Base-by-base conservation (phyloP, 176 grass and related monocot species). In the Eleusine indica region DNA sequence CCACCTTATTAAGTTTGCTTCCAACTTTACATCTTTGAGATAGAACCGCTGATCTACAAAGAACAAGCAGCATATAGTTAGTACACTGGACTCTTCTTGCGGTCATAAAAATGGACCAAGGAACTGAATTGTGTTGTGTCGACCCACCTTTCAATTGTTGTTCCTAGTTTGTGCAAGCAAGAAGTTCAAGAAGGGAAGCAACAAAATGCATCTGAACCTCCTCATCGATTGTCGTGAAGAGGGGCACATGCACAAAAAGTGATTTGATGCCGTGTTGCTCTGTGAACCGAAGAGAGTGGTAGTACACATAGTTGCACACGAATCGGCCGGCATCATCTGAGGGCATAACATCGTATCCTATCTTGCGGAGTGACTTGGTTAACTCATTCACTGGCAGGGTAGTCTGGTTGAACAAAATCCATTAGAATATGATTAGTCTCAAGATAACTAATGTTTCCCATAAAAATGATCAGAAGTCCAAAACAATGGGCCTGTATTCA, bases 261-360 rank as follows among this genome's bases (percentile, higher is more conserved):
- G 96, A 98, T 64, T 95, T 87, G 44, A 98, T 94, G 42, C 89
- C 78, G 1, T 92, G 84, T 68, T 95, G 87, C 82, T 95, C 96
- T 2, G 85, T 85, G 12, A 98, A 98, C 87, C 89, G 85, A 78
- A 98, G 93, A 5, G 96, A 98, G 61, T 92, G 93, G 76, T 98
- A 98, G 74, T 98, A 98, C 77, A 95, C 91, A 41, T 91, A 98
- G 77, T 98, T 98, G 87, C 96, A 98, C 42, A 98, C 93, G 30
- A 95, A 98, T 54, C 93, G 80, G 25, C 89, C 96, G n/a, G 96
- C 93, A 2, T 98, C 96, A 61, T 95, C 87, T 48, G 96, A 98
- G 48, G 85, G 83, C 79, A 88, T 69, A 49, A 94, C 96, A 41
- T 98, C 96, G 46, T 98, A 94, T 66, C 93, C 96, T 56, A 88